Evolutionary conservation across 2,329 filamentous ascomycete genomes (phyloP).

Genomic region (Alternaria triticimaculans): DNA sequence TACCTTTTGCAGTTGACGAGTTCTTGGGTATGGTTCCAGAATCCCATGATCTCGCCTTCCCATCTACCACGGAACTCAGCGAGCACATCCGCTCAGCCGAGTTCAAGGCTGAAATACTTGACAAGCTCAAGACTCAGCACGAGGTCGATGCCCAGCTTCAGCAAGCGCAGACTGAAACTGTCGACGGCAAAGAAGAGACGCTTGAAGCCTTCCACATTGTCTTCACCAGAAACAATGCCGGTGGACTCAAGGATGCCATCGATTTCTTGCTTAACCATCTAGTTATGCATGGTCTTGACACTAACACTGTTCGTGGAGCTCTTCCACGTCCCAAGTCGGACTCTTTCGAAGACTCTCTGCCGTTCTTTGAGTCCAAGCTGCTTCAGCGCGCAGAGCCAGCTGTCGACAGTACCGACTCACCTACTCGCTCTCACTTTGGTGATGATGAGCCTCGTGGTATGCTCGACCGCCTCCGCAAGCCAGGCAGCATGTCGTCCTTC

Average conservation of each 20-base stretch:
- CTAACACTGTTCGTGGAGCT: constrained; percentile 81
- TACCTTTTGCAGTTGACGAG: constrained; percentile 94
- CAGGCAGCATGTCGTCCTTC: constrained; percentile 91
- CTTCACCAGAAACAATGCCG: constrained; percentile 96
- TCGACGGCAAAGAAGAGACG: constrained; percentile 51
- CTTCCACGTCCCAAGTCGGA: constrained; percentile 98
- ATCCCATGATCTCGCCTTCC: constrained; percentile 87
- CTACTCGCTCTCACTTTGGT: constrained; percentile 82
- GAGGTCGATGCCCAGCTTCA: constrained; percentile 85
- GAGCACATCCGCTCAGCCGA: constrained; percentile 82
- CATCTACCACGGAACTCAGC: constrained; percentile 75
- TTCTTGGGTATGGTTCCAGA: constrained; percentile 98
- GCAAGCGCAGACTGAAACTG: constrained; percentile 51
- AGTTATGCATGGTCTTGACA: constrained; percentile 88
- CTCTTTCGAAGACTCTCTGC: constrained; percentile 95
- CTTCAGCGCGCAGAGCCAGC: constrained; percentile 88
- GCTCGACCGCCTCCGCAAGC: constrained; percentile 92
- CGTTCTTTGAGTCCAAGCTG: constrained; percentile 96
- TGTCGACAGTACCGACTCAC: constrained; percentile 79
- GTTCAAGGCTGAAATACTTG: constrained; percentile 79
- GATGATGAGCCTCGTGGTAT: constrained; percentile 81
- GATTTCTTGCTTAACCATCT: constrained; percentile 89
- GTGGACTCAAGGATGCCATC: constrained; percentile 92
- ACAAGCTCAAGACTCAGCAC: constrained; percentile 88
- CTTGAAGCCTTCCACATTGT: constrained; percentile 57